A percentile compares a stretch with the other conserved stretches of the same genome.
These are phyloP conservation scores for Nyssa sinensis DNA, from an alignment of 148 eudicot species.

Conservation along the genomic window DNA sequence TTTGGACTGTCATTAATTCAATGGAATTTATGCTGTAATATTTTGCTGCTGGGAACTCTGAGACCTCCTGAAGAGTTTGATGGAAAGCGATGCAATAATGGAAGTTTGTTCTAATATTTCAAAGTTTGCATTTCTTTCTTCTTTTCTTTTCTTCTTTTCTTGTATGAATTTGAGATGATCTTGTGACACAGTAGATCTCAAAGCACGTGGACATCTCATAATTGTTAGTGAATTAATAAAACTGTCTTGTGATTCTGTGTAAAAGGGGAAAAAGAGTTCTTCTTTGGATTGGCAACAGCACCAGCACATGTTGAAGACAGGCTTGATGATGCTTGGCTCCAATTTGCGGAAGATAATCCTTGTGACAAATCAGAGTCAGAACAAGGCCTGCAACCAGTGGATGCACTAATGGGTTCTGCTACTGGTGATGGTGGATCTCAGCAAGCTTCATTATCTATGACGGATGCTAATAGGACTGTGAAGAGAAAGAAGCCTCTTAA, in stretches of 20 bases:
- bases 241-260: constrained; percentile 9
- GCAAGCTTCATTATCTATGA: constrained; percentile 36
- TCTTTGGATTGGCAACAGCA: constrained; percentile 97
- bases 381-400: constrained; percentile 42
- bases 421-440: constrained; percentile 81
- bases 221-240: constrained; percentile 2
- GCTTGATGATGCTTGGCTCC: constrained; percentile 96
- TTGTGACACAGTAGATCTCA: not conserved
- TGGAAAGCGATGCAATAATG: too few species aligned
- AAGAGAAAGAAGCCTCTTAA: constrained; percentile 65
- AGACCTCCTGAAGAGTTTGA: not conserved
- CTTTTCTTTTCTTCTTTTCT: not conserved
- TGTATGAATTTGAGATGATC: not conserved
- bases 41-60: not conserved
- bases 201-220: not conserved
- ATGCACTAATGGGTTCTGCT: constrained; percentile 64
- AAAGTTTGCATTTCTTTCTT: not conserved
- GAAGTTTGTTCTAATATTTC: not conserved
- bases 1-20: not conserved
- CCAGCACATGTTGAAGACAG: constrained; percentile 97
- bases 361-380: constrained; percentile 43
- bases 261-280: constrained; percentile 73
- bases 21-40: not conserved
- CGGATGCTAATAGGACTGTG: constrained; percentile 32
- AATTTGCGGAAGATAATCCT: constrained; percentile 74